phyloP scores from a whole-genome alignment of 2,329 filamentous ascomycete species.

The Ilyonectria sp. region DNA sequence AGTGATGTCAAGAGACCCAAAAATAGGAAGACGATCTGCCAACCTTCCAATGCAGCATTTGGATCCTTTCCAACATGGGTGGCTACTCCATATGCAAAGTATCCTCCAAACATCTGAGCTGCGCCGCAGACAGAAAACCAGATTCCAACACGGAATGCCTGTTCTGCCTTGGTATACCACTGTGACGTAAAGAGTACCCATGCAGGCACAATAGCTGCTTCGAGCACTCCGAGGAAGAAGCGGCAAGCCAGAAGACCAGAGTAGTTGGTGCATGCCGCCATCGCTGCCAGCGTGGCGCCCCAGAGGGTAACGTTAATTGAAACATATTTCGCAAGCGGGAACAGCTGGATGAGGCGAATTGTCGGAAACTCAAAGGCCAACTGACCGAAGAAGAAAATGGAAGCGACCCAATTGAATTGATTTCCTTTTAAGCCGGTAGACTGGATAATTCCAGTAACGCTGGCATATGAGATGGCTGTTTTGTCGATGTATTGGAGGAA shows the following conservation, averaged over 20 bases:
- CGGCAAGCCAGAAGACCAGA: conserved; percentile 32
- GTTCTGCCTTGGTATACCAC: conserved; percentile 43
- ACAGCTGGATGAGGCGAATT: conserved; percentile 55
- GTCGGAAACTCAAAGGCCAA: conserved; percentile 57
- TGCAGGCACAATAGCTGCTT: conserved; percentile 31
- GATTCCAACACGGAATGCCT: conserved; percentile 39
- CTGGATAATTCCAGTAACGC: conserved; percentile 42
- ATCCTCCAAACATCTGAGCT: conserved; percentile 42
- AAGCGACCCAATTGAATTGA: conserved; percentile 58
- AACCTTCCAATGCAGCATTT: conserved; percentile 21
- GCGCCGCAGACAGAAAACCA: conserved; percentile 41
- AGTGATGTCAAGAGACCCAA: conserved; percentile 27
- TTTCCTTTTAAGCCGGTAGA: conserved; percentile 56
- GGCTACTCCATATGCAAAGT: conserved; percentile 41
- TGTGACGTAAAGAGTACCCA: conserved; percentile 41
- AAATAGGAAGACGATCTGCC: conserved; percentile 38
- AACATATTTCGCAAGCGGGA: conserved; percentile 57
- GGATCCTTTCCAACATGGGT: conserved; percentile 37
- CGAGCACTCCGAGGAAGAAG: conserved; percentile 36
- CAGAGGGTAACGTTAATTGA: conserved; percentile 55
- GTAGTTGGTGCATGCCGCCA: conserved; percentile 37
- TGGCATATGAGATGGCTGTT: conserved; percentile 45
- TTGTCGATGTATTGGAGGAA: conserved; percentile 48
- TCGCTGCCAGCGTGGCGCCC: conserved; percentile 45
- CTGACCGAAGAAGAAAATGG: conserved; percentile 52